A percentile compares a stretch with the other conserved stretches of the same genome.
Evolutionary conservation across 2,329 filamentous ascomycete species (phyloP).

Genomic region (Epichloe gansuensis): DNA sequence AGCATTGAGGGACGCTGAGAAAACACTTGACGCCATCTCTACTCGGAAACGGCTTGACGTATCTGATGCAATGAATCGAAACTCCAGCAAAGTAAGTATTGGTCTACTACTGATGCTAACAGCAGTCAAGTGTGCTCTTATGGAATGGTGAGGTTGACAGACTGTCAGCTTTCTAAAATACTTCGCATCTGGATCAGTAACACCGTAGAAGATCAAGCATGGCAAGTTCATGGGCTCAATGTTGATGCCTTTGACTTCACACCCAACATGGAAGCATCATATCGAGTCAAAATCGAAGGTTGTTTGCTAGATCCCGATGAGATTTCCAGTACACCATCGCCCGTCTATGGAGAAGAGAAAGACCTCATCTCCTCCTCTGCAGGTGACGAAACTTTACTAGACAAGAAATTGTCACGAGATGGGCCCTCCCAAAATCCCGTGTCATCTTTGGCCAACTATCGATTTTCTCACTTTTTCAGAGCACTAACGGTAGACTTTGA

Average conservation of each 20-base stretch:
- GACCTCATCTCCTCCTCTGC: not conserved
- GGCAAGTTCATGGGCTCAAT: slow-evolving; percentile 63
- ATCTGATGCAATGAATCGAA: slow-evolving; percentile 22
- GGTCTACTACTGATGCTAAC: not conserved
- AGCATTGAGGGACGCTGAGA: slow-evolving; percentile 74
- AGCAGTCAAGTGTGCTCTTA: not conserved
- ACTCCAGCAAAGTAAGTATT: slow-evolving; percentile 50
- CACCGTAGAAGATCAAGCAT: slow-evolving; percentile 85
- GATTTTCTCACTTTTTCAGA: slow-evolving; percentile 72
- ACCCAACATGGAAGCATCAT: slow-evolving; percentile 64
- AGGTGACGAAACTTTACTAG: not conserved
- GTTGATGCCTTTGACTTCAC: slow-evolving; percentile 74
- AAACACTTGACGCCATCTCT: slow-evolving; percentile 80
- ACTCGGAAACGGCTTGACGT: slow-evolving; percentile 90
- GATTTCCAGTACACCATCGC: not conserved
- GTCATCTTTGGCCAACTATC: slow-evolving; percentile 28
- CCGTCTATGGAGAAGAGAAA: not conserved
- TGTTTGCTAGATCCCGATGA: slow-evolving; percentile 62
- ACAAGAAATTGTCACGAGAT: slow-evolving; percentile 38
- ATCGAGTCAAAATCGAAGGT: slow-evolving; percentile 85
- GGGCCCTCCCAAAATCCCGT: slow-evolving; percentile 14
- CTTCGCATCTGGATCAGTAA: slow-evolving; percentile 92
- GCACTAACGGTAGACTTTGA: slow-evolving; percentile 66
- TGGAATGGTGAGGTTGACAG: slow-evolving; percentile 7
- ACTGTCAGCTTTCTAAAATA: slow-evolving; percentile 57